Evolutionary conservation across 768 basidiomycete genomes (phyloP).

Genomic region (Lactarius trivialis): DNA sequence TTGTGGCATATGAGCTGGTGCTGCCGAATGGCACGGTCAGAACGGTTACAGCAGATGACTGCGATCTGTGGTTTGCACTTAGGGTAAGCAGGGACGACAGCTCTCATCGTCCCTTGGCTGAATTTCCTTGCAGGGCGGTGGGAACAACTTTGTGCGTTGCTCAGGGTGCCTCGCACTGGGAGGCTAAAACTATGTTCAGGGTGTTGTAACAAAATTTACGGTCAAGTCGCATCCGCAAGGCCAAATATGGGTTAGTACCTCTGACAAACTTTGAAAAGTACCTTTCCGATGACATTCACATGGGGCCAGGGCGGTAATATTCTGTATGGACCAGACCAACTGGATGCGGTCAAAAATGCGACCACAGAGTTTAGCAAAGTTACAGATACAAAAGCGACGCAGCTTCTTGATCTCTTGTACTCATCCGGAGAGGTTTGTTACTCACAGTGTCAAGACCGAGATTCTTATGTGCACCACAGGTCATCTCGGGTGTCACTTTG

Average conservation of each 20-base stretch:
- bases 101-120: background rate
- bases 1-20: slow-evolving; percentile 21
- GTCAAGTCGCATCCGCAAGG: background rate
- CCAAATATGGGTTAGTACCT: background rate
- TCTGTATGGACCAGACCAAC: background rate
- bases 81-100: background rate
- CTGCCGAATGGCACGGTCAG: slow-evolving; percentile 19
- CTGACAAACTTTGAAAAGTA: too few relatives aligned
- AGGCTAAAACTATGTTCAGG: background rate
- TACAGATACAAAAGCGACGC: background rate
- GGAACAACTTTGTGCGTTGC: background rate
- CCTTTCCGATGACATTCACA: too few relatives aligned
- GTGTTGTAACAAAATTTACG: background rate
- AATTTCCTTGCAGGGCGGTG: background rate
- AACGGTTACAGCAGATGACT: background rate
- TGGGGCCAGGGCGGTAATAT: background rate
- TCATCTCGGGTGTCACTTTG: slow-evolving; percentile 20
- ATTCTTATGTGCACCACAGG: slow-evolving; percentile 24
- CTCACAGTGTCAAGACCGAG: slow-evolving; percentile 29
- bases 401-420: background rate
- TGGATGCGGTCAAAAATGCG: background rate
- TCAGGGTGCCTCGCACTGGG: too few relatives aligned
- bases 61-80: slow-evolving; percentile 9
- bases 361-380: background rate
- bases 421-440: slow-evolving; percentile 34